Base-by-base conservation (phyloP, 2,329 filamentous ascomycete species). In the Colletotrichum lini region DNA sequence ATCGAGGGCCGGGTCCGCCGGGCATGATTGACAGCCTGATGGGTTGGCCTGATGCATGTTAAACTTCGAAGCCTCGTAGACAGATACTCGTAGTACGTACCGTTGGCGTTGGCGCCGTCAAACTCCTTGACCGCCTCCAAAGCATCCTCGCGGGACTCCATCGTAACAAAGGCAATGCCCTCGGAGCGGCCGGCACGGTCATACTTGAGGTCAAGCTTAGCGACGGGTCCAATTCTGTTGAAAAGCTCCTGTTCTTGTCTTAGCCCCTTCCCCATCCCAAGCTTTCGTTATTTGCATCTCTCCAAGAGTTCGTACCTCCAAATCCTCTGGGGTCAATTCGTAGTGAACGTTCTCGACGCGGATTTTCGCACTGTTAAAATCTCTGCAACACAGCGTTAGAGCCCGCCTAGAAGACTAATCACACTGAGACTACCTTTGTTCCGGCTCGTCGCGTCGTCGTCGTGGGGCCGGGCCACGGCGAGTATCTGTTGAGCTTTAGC, bases 311-410 rank as follows among this genome's bases (percentile, higher is more conserved):
- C 82, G 67, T 83, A 97, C 94, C 77, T 93, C 89, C 65, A 98
- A 87, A 78, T 98, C 95, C 47, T 92, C 91, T 80, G 96, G 91
- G 15, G 93, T 95, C 73, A 98, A 87, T 72, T 98, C 95, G 81
- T 97, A 98, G 81, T 98, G 95, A 69, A 98, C 85, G 79, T 98
- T 98, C 73, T 97, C 94, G 72, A 98, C 92, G 74, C 92, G 92
- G 75, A 98, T 82, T 82, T 94, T 96, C 56, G 91, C 86, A 75
- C 91, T 91, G 67, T 84, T 83, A 40, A 83, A 78, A 45, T 88
- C 86, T 77, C 89, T 89, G 74, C 44, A 13, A 56, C 35, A 18
- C 26, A 15, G 65, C 45, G 74, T 76, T 63, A 74, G 68, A 38
- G 72, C 70, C 52, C 7, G n/a, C 38, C 26, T 74, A 70, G 65